Conservation (phyloP, 176 grass and related monocot genomes). For the Puccinellia tenuiflora region DNA sequence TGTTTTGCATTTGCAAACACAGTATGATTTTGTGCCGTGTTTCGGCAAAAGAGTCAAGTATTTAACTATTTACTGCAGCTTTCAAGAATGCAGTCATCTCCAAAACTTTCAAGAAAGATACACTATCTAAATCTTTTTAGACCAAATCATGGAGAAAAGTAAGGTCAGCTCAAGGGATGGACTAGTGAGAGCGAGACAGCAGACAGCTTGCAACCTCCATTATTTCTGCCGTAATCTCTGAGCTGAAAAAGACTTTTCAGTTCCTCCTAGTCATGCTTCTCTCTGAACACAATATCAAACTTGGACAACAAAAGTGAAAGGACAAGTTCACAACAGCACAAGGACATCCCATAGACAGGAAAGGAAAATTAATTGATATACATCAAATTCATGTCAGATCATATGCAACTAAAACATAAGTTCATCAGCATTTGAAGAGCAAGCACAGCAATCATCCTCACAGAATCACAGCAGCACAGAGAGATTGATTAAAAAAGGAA, state of each 20-base stretch:
- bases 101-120: background rate
- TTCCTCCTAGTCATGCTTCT: background rate
- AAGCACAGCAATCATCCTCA: background rate
- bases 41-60: background rate
- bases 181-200: background rate
- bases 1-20: background rate
- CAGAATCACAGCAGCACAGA: background rate
- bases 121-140: background rate
- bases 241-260: background rate
- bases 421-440: background rate
- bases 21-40: background rate
- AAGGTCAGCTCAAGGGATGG: background rate
- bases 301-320: background rate
- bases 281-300: background rate
- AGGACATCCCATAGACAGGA: background rate
- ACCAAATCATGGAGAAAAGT: slow-evolving; percentile 35
- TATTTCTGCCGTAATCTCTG: slow-evolving; percentile 28
- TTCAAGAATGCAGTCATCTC: slow-evolving; percentile 5
- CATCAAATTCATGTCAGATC: background rate
- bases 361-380: background rate
- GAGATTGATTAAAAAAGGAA: background rate
- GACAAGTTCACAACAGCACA: background rate
- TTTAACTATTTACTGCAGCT: background rate
- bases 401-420: background rate
- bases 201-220: background rate